Conservation (phyloP, 257 asterid species). For the Nicotiana obtusifolia region DNA sequence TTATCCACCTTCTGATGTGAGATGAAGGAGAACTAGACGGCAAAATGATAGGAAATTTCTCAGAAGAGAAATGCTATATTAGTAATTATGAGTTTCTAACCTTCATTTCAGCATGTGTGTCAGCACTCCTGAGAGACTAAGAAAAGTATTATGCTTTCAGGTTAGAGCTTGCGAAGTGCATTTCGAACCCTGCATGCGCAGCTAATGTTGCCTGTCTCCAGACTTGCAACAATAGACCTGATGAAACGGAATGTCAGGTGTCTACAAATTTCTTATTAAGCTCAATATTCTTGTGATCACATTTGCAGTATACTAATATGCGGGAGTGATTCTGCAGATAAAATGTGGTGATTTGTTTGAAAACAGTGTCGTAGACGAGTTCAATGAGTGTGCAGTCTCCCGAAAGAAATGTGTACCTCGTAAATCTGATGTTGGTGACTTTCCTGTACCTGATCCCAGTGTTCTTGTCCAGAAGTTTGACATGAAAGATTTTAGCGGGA, state of each 20-base stretch:
- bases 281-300: neutral
- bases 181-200: slow-evolving; percentile 88
- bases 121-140: neutral
- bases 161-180: slow-evolving; percentile 86
- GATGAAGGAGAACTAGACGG: neutral
- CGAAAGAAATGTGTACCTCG: slow-evolving; percentile 94
- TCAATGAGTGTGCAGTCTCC: slow-evolving; percentile 97
- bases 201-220: slow-evolving; percentile 94
- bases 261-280: neutral
- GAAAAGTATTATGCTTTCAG: slow-evolving; percentile 28
- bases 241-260: slow-evolving; percentile 98
- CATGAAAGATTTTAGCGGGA: slow-evolving; percentile 73
- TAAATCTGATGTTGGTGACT: slow-evolving; percentile 92
- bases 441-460: slow-evolving; percentile 76
- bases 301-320: neutral
- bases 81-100: neutral
- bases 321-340: slow-evolving; percentile 47
- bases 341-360: slow-evolving; percentile 92
- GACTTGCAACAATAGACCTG: slow-evolving; percentile 92
- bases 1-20: neutral
- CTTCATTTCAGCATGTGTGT: neutral
- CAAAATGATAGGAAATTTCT: neutral
- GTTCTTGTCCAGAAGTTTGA: slow-evolving; percentile 64
- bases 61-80: neutral
- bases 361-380: slow-evolving; percentile 81